phyloP scores from a whole-genome alignment of 805 yeast species.

The Barnettozyma wickerhamii region DNA sequence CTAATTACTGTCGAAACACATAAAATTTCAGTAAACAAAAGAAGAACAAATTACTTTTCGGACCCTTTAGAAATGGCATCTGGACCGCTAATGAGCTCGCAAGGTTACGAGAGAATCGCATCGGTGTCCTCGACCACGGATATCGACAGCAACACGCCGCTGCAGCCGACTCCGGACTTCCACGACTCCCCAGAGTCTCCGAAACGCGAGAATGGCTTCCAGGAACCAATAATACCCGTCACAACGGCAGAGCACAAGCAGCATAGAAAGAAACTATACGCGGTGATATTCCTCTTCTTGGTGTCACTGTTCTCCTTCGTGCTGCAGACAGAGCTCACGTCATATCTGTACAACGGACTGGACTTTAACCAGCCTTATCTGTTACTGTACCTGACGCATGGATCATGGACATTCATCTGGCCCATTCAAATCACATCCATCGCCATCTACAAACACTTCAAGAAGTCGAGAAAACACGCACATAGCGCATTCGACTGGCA shows the following conservation, averaged over 20 bases:
- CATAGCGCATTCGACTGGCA: slow-evolving; percentile 13
- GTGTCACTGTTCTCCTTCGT: slow-evolving; percentile 61
- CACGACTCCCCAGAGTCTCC: not conserved
- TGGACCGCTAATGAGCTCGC: not conserved
- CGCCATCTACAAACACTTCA: slow-evolving; percentile 41
- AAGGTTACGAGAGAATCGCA: slow-evolving; percentile 3
- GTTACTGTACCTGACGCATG: slow-evolving; percentile 65
- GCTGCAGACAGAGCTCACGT: slow-evolving; percentile 74
- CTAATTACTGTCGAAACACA: too few relatives aligned
- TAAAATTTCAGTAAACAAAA: too few relatives aligned
- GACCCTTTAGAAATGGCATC: not conserved
- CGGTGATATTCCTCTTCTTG: slow-evolving; percentile 43
- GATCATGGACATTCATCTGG: slow-evolving; percentile 72
- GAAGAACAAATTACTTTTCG: too few relatives aligned
- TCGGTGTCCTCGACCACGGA: not conserved
- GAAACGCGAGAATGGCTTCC: not conserved
- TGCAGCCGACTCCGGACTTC: not conserved
- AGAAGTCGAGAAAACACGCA: slow-evolving; percentile 20
- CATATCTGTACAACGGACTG: slow-evolving; percentile 53
- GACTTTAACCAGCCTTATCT: slow-evolving; percentile 68
- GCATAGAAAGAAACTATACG: slow-evolving; percentile 30
- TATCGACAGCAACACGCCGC: slow-evolving; percentile 1
- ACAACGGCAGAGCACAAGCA: not conserved
- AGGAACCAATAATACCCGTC: not conserved
- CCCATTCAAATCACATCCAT: slow-evolving; percentile 57